Evolutionary conservation across 768 basidiomycete species (phyloP).

Genomic region (Pluteus cervinus): DNA sequence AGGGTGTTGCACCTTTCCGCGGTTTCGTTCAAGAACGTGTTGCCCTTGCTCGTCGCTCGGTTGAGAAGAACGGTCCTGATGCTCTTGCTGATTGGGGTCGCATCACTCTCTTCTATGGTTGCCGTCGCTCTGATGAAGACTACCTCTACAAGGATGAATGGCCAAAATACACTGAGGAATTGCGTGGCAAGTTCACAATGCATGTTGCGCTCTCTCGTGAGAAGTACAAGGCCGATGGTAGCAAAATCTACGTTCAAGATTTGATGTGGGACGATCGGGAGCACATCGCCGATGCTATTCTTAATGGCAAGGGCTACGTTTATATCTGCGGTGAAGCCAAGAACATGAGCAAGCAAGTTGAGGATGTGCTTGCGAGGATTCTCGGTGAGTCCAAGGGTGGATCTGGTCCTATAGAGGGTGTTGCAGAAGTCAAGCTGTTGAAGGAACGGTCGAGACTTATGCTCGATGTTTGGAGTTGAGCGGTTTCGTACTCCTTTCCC

Average conservation of each 20-base stretch:
- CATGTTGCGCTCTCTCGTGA: slow-evolving; percentile 90
- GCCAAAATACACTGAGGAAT: slow-evolving; percentile 79
- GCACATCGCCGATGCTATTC: slow-evolving; percentile 79
- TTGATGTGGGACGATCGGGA: slow-evolving; percentile 84
- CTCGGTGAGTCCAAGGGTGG: slow-evolving; percentile 95
- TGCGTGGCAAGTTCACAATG: slow-evolving; percentile 88
- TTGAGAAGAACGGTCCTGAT: slow-evolving; percentile 93
- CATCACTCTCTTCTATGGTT: slow-evolving; percentile 95
- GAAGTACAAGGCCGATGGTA: slow-evolving; percentile 81
- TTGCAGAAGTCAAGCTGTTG: slow-evolving; percentile 86
- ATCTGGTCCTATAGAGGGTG: slow-evolving; percentile 79
- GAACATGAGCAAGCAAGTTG: slow-evolving; percentile 93
- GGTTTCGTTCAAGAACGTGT: slow-evolving; percentile 98
- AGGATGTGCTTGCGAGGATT: slow-evolving; percentile 78
- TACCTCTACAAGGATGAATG: slow-evolving; percentile 96
- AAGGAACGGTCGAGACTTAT: slow-evolving; percentile 90
- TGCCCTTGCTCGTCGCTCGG: slow-evolving; percentile 87
- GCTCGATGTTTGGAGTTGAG: slow-evolving; percentile 85
- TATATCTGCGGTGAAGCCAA: slow-evolving; percentile 98
- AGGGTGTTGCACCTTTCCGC: slow-evolving; percentile 99
- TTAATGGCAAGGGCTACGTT: slow-evolving; percentile 94
- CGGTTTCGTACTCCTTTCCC: slow-evolving; percentile 1
- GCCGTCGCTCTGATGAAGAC: slow-evolving; percentile 83
- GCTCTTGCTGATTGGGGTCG: slow-evolving; percentile 94
- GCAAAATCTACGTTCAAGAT: slow-evolving; percentile 99